These are phyloP conservation scores for Xylaria scruposa DNA, from an alignment of 495 filamentous ascomycete genomes.

Conservation along the genomic window DNA sequence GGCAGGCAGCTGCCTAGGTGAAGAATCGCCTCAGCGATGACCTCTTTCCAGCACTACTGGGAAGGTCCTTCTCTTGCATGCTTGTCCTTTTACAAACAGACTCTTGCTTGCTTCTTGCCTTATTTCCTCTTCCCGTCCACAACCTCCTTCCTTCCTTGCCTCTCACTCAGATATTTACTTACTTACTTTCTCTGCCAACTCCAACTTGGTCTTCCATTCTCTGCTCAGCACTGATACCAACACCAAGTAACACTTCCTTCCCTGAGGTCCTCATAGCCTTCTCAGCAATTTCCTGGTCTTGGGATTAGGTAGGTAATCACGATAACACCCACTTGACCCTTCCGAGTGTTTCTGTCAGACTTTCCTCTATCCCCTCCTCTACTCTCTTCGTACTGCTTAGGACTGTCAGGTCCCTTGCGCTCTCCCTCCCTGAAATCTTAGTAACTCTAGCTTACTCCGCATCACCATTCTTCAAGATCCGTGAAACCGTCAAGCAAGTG, in stretches of 20 bases:
- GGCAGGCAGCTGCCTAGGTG: neutral
- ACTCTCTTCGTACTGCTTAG: neutral
- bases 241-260: neutral
- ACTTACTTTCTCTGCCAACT: neutral
- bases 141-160: neutral
- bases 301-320: neutral
- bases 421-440: neutral
- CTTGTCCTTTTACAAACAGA: constrained; percentile 13
- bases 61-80: constrained; percentile 6
- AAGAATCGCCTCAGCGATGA: neutral
- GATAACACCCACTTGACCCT: neutral
- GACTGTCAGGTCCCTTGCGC: neutral
- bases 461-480: neutral
- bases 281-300: neutral
- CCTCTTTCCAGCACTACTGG: neutral
- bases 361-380: neutral
- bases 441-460: neutral
- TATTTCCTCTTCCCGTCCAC: neutral
- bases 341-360: neutral
- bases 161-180: neutral
- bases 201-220: neutral
- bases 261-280: neutral
- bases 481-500: neutral
- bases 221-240: neutral
- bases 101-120: neutral